These are phyloP conservation scores for Coffea humblotiana DNA, from an alignment of 305 asterid genomes.

Conservation along the genomic window DNA sequence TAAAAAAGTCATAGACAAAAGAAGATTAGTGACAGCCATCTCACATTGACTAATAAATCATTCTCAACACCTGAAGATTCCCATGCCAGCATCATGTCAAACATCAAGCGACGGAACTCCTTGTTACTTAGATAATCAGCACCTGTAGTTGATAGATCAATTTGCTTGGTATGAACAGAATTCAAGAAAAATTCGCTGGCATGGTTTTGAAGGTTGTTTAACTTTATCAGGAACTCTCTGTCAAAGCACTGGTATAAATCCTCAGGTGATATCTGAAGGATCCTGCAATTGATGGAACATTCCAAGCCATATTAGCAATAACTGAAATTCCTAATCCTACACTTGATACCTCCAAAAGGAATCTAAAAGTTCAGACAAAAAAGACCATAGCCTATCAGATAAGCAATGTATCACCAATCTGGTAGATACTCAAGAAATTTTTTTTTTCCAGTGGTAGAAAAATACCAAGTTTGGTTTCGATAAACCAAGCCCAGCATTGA, in stretches of 20 bases:
- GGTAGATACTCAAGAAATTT: neutral
- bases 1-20: neutral
- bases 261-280: conserved; percentile 49
- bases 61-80: conserved; percentile 64
- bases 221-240: conserved; percentile 50
- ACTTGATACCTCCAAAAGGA: neutral
- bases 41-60: conserved; percentile 45
- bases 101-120: conserved; percentile 71
- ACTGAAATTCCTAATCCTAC: neutral
- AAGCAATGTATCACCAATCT: neutral
- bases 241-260: conserved; percentile 62
- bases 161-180: conserved; percentile 74
- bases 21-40: conserved; percentile 24
- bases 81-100: conserved; percentile 98
- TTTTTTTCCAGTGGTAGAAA: neutral
- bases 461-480: neutral
- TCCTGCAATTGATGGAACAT: conserved; percentile 47
- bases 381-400: neutral
- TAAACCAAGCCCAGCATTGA: too few species aligned
- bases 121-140: conserved; percentile 65
- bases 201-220: conserved; percentile 48
- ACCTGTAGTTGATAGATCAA: conserved; percentile 41
- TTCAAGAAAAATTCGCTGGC: conserved; percentile 83
- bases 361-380: neutral
- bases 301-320: neutral